phyloP scores from a whole-genome alignment of 192 early-diverging fungal genomes.

The Globomyces pollinis-pini region DNA sequence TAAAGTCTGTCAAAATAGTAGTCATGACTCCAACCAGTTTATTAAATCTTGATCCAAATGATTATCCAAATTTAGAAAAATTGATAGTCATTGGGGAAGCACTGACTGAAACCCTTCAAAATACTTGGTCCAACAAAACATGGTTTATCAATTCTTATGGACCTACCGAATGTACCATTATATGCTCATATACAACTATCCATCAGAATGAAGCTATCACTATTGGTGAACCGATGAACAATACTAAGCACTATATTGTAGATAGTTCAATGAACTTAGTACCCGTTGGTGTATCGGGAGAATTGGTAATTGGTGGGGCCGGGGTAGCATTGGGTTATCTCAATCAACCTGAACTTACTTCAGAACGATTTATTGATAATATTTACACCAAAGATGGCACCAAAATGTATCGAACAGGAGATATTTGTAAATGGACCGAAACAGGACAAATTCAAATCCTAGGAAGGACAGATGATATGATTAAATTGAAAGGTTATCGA shows the following conservation, averaged over 20 bases:
- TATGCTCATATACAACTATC: background rate
- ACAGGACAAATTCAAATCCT: slow-evolving; percentile 22
- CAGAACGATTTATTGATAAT: slow-evolving; percentile 22
- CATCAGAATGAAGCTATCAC: background rate
- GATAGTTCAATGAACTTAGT: slow-evolving; percentile 18
- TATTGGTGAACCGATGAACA: slow-evolving; percentile 23
- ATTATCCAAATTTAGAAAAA: slow-evolving; percentile 26
- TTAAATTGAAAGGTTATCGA: slow-evolving; percentile 30
- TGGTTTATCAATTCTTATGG: slow-evolving; percentile 19
- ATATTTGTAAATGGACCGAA: slow-evolving; percentile 13
- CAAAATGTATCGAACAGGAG: slow-evolving; percentile 21
- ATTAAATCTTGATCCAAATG: slow-evolving; percentile 18
- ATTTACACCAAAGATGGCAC: slow-evolving; percentile 13
- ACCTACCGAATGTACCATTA: background rate
- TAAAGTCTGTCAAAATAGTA: slow-evolving; percentile 12
- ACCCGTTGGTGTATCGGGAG: slow-evolving; percentile 29
- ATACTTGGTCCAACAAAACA: slow-evolving; percentile 14
- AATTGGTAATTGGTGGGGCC: slow-evolving; percentile 35
- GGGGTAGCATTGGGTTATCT: slow-evolving; percentile 38
- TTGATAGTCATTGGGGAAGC: slow-evolving; percentile 20
- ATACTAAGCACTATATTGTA: slow-evolving; percentile 18
- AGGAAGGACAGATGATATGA: slow-evolving; percentile 25
- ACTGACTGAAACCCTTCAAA: slow-evolving; percentile 8
- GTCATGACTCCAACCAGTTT: slow-evolving; percentile 24
- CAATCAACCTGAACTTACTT: slow-evolving; percentile 23